Conservation (phyloP, 2,329 filamentous ascomycete genomes). For the Verticillium klebahnii region DNA sequence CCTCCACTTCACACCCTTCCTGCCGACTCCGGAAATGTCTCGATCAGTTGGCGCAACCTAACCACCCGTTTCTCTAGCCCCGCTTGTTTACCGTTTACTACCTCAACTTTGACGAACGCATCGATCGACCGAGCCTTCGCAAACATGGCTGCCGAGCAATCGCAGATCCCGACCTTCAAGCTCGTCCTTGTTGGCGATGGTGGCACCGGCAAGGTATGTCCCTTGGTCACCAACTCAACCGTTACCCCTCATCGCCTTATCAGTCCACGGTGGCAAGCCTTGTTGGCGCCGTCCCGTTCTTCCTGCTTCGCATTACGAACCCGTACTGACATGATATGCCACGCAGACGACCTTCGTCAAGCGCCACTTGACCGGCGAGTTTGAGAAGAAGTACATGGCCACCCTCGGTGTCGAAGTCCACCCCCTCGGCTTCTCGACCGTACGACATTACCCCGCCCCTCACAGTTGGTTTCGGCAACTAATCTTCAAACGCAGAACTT, state of each 20-base stretch:
- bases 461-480: neutral
- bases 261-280: neutral
- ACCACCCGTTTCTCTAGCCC: constrained; percentile 18
- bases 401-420: constrained; percentile 99
- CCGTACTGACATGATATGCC: constrained; percentile 15
- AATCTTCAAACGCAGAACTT: constrained; percentile 68
- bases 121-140: constrained; percentile 17
- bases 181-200: constrained; percentile 99
- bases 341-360: constrained; percentile 98
- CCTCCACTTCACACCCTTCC: constrained; percentile 10
- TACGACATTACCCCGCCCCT: constrained; percentile 49
- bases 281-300: neutral
- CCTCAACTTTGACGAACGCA: constrained; percentile 26
- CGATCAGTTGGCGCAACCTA: neutral
- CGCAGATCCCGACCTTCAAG: constrained; percentile 83
- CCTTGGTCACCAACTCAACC: neutral
- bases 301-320: neutral
- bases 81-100: constrained; percentile 36
- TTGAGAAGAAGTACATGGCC: constrained; percentile 99
- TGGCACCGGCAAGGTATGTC: constrained; percentile 90
- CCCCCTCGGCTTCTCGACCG: constrained; percentile 94
- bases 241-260: neutral
- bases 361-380: constrained; percentile 99
- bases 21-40: constrained; percentile 2
- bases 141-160: constrained; percentile 62